Base-by-base conservation (phyloP, 2,329 filamentous ascomycete genomes). In the Paraphaeosphaeria minitans region DNA sequence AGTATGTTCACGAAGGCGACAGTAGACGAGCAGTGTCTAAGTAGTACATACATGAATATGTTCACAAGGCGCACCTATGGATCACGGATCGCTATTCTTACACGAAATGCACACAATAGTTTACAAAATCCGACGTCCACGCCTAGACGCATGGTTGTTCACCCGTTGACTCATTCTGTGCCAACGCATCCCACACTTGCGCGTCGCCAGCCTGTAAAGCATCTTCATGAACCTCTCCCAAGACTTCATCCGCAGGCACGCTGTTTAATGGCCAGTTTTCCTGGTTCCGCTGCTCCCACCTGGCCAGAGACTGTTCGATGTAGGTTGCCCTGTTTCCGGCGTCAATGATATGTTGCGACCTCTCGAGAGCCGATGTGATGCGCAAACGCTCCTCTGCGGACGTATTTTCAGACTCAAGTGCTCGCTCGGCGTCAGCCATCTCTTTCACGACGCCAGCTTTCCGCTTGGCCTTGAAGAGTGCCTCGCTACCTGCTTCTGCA, bases 401-500 rank as follows among this genome's bases (percentile, higher is more conserved):
- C 2, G 70, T n/a, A 1, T 37, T 50, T 29, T 57, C 33, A 22
- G 69, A 65, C 9, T 59, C 59, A 6, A 61, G 59, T 6, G 67
- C 70, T 2, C 61, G 64, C 50, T 69, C 64, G 3, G 70, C 67
- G 9, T 68, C 65, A 3, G 49, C 50, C 10, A 72, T 59, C 3
- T 59, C 22, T 5, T 59, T 52, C 8, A 64, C 56, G 13, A 60
- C 64, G 3, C 47, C 42, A 5, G 58, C 59, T 42, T 66, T 71
- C 22, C 33, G 55, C 4, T 31, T 46, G 4, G 58, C 61, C 9
- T 55, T 46, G 19, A 55, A 58, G 13, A 56, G 62, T 31, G 63
- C 65, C 7, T 54, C 33, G 6, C 64, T 65, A 1, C 66, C 67
- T 16, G 58, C 60, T 53, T 50, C 56, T 48, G 60, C 56, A 9